Conservation (phyloP, 2,329 filamentous ascomycete genomes). For the Colletotrichum shisoi region DNA sequence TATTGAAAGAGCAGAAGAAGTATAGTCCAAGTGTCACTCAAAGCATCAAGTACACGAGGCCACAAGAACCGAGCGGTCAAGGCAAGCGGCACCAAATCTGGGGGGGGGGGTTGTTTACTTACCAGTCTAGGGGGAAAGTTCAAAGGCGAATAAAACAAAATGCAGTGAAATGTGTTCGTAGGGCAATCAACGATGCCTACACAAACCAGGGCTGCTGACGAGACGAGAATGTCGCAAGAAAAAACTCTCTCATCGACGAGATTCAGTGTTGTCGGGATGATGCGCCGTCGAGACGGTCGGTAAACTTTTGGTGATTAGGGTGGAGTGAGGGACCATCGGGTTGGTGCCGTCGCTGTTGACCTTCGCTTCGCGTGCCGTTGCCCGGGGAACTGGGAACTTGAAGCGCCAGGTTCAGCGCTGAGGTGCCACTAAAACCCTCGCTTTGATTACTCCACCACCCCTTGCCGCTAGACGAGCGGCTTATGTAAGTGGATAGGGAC, state of each 20-base stretch:
- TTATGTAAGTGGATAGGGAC: constrained; percentile 21
- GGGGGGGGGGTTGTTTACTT: constrained; percentile 39
- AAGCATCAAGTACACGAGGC: not conserved
- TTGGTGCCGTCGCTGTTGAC: constrained; percentile 36
- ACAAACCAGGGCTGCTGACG: constrained; percentile 46
- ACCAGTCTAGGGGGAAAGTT: constrained; percentile 43
- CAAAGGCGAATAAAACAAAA: constrained; percentile 43
- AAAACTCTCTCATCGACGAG: constrained; percentile 14
- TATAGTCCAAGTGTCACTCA: not conserved
- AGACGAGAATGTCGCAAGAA: constrained; percentile 30
- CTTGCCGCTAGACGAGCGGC: not conserved
- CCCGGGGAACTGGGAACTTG: constrained; percentile 27
- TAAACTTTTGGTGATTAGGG: constrained; percentile 36
- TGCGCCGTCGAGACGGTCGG: constrained; percentile 34
- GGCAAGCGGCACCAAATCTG: constrained; percentile 4
- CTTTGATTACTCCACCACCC: constrained; percentile 15
- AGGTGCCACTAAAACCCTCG: constrained; percentile 13
- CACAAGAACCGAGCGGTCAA: not conserved
- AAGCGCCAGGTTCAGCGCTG: constrained; percentile 1
- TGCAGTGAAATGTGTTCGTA: not conserved
- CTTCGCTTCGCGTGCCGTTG: constrained; percentile 37
- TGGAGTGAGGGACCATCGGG: constrained; percentile 30
- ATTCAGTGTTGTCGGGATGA: constrained; percentile 30
- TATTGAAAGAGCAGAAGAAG: not conserved
- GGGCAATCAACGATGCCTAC: constrained; percentile 35